Conservation (phyloP, 805 yeast genomes). For the Ogataea henricii region DNA sequence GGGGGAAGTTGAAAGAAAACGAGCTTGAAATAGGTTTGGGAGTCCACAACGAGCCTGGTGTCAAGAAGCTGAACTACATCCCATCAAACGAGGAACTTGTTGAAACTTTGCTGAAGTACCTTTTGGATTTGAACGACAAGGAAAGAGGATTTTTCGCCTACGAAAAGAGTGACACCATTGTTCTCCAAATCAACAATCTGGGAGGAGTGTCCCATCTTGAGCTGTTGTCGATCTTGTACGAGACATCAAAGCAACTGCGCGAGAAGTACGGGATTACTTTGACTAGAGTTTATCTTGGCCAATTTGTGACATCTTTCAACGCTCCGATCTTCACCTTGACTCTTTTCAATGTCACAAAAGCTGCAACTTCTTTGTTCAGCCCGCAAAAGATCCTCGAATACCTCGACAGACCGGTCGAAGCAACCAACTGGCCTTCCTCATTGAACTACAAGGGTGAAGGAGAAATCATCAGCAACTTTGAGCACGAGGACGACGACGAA, state of each 20-base stretch:
- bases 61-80: slow-evolving; percentile 32
- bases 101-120: slow-evolving; percentile 27
- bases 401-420: slow-evolving; percentile 36
- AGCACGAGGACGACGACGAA: slow-evolving; percentile 32
- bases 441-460: slow-evolving; percentile 22
- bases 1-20: slow-evolving; percentile 31
- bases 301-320: slow-evolving; percentile 39
- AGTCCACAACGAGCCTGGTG: slow-evolving; percentile 44
- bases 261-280: slow-evolving; percentile 32
- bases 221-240: slow-evolving; percentile 32
- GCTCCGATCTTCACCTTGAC: slow-evolving; percentile 42
- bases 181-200: slow-evolving; percentile 37
- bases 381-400: slow-evolving; percentile 31
- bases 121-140: slow-evolving; percentile 30
- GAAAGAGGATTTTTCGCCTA: slow-evolving; percentile 37
- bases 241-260: slow-evolving; percentile 29
- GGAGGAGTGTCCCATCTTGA: slow-evolving; percentile 42
- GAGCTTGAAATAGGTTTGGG: slow-evolving; percentile 41
- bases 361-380: slow-evolving; percentile 27
- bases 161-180: slow-evolving; percentile 32
- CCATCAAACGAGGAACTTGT: slow-evolving; percentile 38
- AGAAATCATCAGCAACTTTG: slow-evolving; percentile 32
- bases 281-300: slow-evolving; percentile 36
- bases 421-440: slow-evolving; percentile 35
- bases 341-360: slow-evolving; percentile 37